phyloP scores from a whole-genome alignment of 2,329 filamentous ascomycete genomes.

The Fusarium sp. region DNA sequence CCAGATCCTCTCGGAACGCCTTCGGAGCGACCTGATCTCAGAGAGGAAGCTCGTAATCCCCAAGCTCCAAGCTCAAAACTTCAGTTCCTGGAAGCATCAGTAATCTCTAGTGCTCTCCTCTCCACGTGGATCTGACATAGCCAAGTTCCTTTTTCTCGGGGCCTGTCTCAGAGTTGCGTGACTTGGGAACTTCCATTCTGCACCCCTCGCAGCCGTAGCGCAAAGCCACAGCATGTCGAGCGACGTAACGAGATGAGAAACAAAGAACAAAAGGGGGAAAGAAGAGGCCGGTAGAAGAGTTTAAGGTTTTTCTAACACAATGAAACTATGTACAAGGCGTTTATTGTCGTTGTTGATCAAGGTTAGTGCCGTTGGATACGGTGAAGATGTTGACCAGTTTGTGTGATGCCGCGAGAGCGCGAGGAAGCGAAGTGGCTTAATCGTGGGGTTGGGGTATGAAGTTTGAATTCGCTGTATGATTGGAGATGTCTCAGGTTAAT shows the following conservation, averaged over 20 bases:
- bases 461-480: background rate
- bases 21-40: slow-evolving; percentile 3
- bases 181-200: background rate
- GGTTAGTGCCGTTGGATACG: background rate
- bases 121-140: slow-evolving; percentile 38
- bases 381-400: background rate
- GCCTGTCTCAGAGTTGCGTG: slow-evolving; percentile 30
- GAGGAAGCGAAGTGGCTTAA: slow-evolving; percentile 11
- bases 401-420: slow-evolving; percentile 1
- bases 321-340: background rate
- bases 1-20: slow-evolving; percentile 2
- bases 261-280: background rate
- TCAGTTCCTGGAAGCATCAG: slow-evolving; percentile 1
- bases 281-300: background rate
- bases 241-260: slow-evolving; percentile 19
- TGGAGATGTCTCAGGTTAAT: slow-evolving; percentile 8
- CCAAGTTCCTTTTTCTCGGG: slow-evolving; percentile 16
- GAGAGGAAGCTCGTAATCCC: background rate
- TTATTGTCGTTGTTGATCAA: slow-evolving; percentile 3
- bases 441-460: background rate
- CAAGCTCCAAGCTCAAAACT: background rate
- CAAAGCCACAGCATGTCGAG: slow-evolving; percentile 35
- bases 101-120: slow-evolving; percentile 8
- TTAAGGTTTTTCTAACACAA: slow-evolving; percentile 7
- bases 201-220: slow-evolving; percentile 33